Conservation (phyloP, 805 yeast genomes). For the Lipomyces yamadae region DNA sequence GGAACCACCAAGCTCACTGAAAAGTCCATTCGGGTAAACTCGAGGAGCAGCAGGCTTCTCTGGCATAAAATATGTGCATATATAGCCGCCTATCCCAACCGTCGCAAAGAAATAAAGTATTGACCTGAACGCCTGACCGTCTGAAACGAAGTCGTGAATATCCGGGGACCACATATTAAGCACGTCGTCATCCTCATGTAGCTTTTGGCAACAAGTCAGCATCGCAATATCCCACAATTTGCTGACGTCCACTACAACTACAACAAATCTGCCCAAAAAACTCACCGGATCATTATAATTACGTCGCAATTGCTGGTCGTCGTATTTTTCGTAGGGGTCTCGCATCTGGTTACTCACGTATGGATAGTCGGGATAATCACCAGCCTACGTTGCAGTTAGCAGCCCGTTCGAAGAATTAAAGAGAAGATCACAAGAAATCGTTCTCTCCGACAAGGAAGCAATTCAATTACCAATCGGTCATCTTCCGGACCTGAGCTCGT, state of each 20-base stretch:
- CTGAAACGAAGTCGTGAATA: constrained; percentile 62
- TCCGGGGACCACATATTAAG: constrained; percentile 89
- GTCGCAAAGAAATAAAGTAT: constrained; percentile 61
- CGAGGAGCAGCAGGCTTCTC: constrained; percentile 78
- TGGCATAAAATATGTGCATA: constrained; percentile 54
- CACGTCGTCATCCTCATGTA: constrained; percentile 72
- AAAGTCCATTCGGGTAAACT: constrained; percentile 77
- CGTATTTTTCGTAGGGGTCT: constrained; percentile 74
- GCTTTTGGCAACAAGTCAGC: constrained; percentile 20
- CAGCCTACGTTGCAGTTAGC: constrained; percentile 32
- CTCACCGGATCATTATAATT: constrained; percentile 67
- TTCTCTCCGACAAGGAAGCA: not conserved
- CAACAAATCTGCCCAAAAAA: not conserved
- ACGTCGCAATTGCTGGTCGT: constrained; percentile 81
- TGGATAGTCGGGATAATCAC: constrained; percentile 67
- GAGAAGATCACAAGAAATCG: not conserved
- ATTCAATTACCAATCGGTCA: constrained; percentile 29
- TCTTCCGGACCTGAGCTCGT: constrained; percentile 20
- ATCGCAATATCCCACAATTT: not conserved
- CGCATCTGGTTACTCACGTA: constrained; percentile 64
- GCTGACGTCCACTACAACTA: not conserved
- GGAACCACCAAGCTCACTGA: constrained; percentile 69
- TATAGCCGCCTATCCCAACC: constrained; percentile 53
- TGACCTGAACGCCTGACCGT: constrained; percentile 63
- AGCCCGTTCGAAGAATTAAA: not conserved